phyloP scores from a whole-genome alignment of 805 yeast genomes.

The Metschnikowia similis region DNA sequence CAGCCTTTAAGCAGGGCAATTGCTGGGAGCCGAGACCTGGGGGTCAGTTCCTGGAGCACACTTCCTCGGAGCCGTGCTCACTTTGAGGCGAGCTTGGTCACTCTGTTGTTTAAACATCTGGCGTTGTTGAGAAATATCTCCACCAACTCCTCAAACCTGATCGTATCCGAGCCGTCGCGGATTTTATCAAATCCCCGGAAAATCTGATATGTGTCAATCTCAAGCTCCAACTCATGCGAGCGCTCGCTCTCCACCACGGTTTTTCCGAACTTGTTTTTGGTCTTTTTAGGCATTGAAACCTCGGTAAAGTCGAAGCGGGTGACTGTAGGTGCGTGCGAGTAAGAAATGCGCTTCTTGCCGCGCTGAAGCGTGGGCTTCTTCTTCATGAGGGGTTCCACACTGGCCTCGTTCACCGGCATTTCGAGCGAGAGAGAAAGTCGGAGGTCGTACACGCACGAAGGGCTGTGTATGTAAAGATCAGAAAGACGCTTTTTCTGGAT shows the following conservation, averaged over 20 bases:
- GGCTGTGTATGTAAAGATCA: slow-evolving; percentile 66
- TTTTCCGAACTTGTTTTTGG: slow-evolving; percentile 36
- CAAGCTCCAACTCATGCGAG: slow-evolving; percentile 38
- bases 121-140: slow-evolving; percentile 59
- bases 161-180: slow-evolving; percentile 42
- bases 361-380: slow-evolving; percentile 55
- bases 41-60: too few species aligned
- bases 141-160: slow-evolving; percentile 54
- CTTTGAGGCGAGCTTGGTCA: slow-evolving; percentile 34
- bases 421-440: slow-evolving; percentile 74
- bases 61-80: not conserved
- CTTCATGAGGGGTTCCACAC: slow-evolving; percentile 48
- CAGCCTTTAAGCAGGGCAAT: too few species aligned
- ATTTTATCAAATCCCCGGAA: slow-evolving; percentile 40
- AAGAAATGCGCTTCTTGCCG: slow-evolving; percentile 69
- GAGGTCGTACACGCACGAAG: slow-evolving; percentile 73
- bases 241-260: slow-evolving; percentile 33
- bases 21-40: too few species aligned
- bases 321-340: slow-evolving; percentile 67
- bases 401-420: slow-evolving; percentile 60
- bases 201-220: slow-evolving; percentile 36
- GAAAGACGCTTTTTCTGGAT: slow-evolving; percentile 73
- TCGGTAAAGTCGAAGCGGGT: slow-evolving; percentile 71
- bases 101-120: slow-evolving; percentile 43
- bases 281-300: slow-evolving; percentile 38